Evolutionary conservation across 495 filamentous ascomycete species (phyloP).

Genomic region (Podospora conica): DNA sequence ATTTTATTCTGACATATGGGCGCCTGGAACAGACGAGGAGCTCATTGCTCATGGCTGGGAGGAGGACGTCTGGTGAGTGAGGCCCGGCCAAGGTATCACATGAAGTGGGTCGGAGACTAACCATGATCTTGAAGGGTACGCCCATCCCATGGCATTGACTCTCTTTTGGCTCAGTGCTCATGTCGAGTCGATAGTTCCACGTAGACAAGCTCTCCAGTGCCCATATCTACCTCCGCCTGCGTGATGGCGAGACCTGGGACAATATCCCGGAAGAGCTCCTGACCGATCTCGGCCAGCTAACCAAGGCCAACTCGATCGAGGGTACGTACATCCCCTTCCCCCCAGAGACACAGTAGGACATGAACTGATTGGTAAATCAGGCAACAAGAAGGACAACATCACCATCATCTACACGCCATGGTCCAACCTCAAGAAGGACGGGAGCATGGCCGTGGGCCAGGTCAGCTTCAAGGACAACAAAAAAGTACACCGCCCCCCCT

Average conservation of each 20-base stretch:
- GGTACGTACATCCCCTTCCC: conserved; percentile 26
- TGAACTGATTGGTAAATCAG: neutral
- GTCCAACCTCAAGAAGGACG: conserved; percentile 93
- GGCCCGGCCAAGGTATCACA: conserved; percentile 4
- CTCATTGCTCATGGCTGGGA: conserved; percentile 89
- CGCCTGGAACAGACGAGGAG: conserved; percentile 68
- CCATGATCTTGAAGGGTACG: neutral
- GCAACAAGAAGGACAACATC: conserved; percentile 98
- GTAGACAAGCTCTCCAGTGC: conserved; percentile 95
- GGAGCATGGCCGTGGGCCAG: conserved; percentile 92
- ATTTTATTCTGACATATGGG: conserved; percentile 15
- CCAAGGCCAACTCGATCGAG: conserved; percentile 98
- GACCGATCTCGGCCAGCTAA: conserved; percentile 85
- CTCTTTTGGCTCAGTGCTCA: neutral
- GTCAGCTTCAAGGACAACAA: conserved; percentile 91
- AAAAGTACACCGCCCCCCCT: conserved; percentile 31
- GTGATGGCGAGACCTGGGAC: conserved; percentile 80
- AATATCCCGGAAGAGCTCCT: conserved; percentile 67
- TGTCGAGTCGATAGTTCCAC: conserved; percentile 64
- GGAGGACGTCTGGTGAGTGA: conserved; percentile 82
- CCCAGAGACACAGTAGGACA: neutral
- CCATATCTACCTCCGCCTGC: conserved; percentile 86
- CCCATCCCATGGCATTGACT: neutral
- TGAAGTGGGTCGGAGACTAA: neutral
- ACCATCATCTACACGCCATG: conserved; percentile 96